Conservation (phyloP, 352 stramenopile genomes). For the Pythium brassicae region DNA sequence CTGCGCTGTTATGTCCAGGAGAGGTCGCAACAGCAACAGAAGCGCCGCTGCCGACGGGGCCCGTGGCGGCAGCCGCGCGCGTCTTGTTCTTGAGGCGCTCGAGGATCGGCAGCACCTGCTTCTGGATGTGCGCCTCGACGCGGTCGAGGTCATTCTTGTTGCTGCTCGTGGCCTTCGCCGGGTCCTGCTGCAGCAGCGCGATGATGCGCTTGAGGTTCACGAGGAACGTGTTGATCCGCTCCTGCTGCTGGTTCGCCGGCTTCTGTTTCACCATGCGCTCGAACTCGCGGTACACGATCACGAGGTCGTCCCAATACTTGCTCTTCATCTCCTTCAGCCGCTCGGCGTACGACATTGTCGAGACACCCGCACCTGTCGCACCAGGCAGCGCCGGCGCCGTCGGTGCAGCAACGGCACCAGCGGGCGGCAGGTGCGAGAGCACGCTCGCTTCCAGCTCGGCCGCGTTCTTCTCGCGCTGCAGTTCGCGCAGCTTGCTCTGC, state of each 20-base stretch:
- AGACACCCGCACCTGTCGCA: conserved; percentile 6
- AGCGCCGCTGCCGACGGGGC: no score
- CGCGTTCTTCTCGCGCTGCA: conserved; percentile 60
- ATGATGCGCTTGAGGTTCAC: conserved; percentile 81
- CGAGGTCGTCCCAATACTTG: conserved; percentile 82
- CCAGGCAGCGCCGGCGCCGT: conserved; percentile 1
- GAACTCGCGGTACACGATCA: conserved; percentile 83
- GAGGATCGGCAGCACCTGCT: conserved; percentile 77
- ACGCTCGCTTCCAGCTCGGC: conserved; percentile 39
- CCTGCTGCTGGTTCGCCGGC: conserved; percentile 67
- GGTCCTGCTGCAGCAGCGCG: conserved; percentile 73
- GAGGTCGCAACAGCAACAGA: conserved; percentile 14
- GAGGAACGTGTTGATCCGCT: conserved; percentile 79
- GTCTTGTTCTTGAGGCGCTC: conserved; percentile 75
- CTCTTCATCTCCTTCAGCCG: conserved; percentile 67
- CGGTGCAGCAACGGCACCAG: conserved; percentile 8
- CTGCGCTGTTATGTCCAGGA: conserved; percentile 6
- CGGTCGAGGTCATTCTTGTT: conserved; percentile 79
- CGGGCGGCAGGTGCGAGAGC: conserved; percentile 26
- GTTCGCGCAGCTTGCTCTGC: conserved; percentile 54
- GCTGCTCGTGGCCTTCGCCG: conserved; percentile 66
- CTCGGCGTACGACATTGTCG: conserved; percentile 57
- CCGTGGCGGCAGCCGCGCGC: conserved; percentile 17
- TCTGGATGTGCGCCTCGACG: conserved; percentile 79
- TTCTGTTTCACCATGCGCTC: conserved; percentile 85